Evolutionary conservation across 495 filamentous ascomycete species (phyloP), one percentile per base, ranked within the genome.

Genomic region (Penicillium cinerascens): DNA sequence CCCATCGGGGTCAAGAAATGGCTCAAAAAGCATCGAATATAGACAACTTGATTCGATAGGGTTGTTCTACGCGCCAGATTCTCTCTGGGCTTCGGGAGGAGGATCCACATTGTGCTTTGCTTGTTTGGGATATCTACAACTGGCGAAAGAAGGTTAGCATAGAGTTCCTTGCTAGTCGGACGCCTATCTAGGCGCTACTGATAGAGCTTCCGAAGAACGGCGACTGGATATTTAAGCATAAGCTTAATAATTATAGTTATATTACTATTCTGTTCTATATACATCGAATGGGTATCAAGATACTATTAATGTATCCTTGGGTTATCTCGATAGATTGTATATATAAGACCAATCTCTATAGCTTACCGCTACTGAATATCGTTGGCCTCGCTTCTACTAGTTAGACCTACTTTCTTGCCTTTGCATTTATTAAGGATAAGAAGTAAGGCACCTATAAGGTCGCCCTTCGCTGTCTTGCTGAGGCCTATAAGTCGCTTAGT

Each of bases 321-420:
- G 48, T 56, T 35, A 15, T 56, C 23, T 45, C 36, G 6, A 56
- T 56, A 18, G 53, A 56, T 16, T 50, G 33, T 29, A 64, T 46
- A 1, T 61, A 61, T 17, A 54, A 58, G 23, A 58, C 54, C 1
- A 64, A 64, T 29, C 29, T n/a, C 16, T 64, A 59, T 36, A 29
- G 48, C 10, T 40, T 62, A 16, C 59, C 47, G 15, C 18, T 62
- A 6, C 51, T 61, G 6, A 41, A 61, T 47, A 59, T 61, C 17
- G 46, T 55, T 33, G 53, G 56, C 23, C 21, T 52, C 17, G 37
- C 55, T 2, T 9, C 45, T 16, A 41, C 42, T 0, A 41, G 49
- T 21, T 29, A 0, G 7, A 49, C 56, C 0, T 63, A 54, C 33
- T 45, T 46, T 20, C 22, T 54, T 6, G 52, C 48, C 6, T 55